A percentile compares a stretch with the other conserved stretches of the same genome.
Evolutionary conservation across 2,329 filamentous ascomycete species (phyloP).

Genomic region (Monilinia vaccinii-corymbosi): DNA sequence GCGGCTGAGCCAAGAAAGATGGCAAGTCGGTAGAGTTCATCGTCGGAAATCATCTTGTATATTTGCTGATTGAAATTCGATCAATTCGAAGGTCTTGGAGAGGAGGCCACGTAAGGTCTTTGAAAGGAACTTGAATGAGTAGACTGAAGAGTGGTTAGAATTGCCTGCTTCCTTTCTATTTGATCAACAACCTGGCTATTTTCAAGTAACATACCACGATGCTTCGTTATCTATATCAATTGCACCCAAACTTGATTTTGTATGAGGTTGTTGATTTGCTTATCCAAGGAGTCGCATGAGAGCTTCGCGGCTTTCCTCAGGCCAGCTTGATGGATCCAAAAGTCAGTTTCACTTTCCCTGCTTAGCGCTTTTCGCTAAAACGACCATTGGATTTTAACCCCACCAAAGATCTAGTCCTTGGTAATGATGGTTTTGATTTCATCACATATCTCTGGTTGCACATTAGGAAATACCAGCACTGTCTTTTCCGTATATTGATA

Average conservation of each 20-base stretch:
- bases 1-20: slow-evolving; percentile 84
- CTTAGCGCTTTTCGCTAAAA: slow-evolving; percentile 18
- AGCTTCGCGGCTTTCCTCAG: not conserved
- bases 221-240: slow-evolving; percentile 9
- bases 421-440: not conserved
- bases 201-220: not conserved
- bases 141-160: slow-evolving; percentile 13
- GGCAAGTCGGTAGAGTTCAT: slow-evolving; percentile 81
- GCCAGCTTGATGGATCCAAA: not conserved
- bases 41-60: slow-evolving; percentile 83
- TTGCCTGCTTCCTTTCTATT: not conserved
- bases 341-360: not conserved
- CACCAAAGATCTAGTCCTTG: slow-evolving; percentile 16
- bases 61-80: not conserved
- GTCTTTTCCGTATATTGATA: slow-evolving; percentile 24
- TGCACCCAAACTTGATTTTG: not conserved
- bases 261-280: not conserved
- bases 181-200: too few species aligned
- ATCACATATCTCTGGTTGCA: not conserved
- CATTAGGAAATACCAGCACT: slow-evolving; percentile 13
- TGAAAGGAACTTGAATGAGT: not conserved
- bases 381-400: slow-evolving; percentile 20
- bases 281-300: slow-evolving; percentile 6
- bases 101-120: slow-evolving; percentile 16
- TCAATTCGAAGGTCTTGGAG: not conserved